phyloP scores from a whole-genome alignment of 2,329 filamentous ascomycete genomes.

The Magnaporthiopsis incrustans region DNA sequence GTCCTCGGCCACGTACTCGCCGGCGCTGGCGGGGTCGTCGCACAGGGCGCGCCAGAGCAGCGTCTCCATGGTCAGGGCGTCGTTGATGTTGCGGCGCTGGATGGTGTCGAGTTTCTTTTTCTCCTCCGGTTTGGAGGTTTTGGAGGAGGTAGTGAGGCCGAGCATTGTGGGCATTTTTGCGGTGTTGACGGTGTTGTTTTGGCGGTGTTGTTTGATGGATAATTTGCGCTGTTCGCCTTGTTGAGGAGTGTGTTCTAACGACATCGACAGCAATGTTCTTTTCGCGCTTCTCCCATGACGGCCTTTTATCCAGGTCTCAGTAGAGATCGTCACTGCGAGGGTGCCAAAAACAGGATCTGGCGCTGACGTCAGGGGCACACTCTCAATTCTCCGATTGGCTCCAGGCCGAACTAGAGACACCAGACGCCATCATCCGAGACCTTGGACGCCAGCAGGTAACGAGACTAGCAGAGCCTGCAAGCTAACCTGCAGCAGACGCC shows the following conservation, averaged over 20 bases:
- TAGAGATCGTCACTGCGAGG: too few relatives aligned
- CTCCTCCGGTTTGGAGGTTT: conserved; percentile 27
- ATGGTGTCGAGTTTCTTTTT: conserved; percentile 27
- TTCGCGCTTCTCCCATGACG: too few relatives aligned
- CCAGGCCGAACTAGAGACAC: background rate
- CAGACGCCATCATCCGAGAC: background rate
- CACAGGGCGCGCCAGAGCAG: conserved; percentile 29
- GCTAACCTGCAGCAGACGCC: too few relatives aligned
- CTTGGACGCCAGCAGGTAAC: too few relatives aligned
- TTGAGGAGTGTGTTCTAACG: too few relatives aligned
- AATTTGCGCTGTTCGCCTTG: too few relatives aligned
- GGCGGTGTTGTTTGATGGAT: too few relatives aligned
- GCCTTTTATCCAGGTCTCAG: too few relatives aligned
- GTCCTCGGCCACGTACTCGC: conserved; percentile 29
- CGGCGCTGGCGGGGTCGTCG: conserved; percentile 26
- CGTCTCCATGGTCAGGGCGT: conserved; percentile 28
- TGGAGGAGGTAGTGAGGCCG: conserved; percentile 20
- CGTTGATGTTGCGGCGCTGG: conserved; percentile 28
- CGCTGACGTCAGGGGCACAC: background rate
- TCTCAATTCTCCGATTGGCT: background rate
- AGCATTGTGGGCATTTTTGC: conserved; percentile 7
- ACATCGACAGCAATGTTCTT: too few relatives aligned
- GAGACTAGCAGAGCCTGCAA: too few relatives aligned
- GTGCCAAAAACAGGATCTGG: background rate
- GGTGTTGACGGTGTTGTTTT: too few relatives aligned